These are phyloP conservation scores for Coemansia furcata DNA, from an alignment of 192 early-diverging fungal species.

Conservation along the genomic window DNA sequence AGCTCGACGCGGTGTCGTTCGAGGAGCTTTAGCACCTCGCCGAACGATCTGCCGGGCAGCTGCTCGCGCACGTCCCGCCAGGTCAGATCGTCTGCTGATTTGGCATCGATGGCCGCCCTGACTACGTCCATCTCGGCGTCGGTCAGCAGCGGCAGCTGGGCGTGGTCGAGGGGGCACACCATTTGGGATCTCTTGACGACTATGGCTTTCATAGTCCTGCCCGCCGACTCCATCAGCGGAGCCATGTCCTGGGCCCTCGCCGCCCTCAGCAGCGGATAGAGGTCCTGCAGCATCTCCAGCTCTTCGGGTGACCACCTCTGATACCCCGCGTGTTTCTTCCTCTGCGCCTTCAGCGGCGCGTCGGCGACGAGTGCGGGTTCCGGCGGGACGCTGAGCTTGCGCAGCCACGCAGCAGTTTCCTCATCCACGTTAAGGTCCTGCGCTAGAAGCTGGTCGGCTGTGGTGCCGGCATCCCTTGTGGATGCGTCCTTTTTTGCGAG, in stretches of 20 bases:
- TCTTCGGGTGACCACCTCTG: neutral
- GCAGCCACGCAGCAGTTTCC: neutral
- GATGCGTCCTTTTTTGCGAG: neutral
- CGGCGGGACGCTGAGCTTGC: neutral
- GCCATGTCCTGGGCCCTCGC: neutral
- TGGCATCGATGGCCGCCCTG: neutral
- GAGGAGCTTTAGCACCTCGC: neutral
- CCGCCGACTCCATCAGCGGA: neutral
- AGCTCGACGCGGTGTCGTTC: neutral
- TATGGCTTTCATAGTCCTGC: neutral
- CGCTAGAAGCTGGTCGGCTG: neutral
- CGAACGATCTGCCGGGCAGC: conserved; percentile 8
- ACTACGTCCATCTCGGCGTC: neutral
- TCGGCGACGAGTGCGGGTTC: neutral
- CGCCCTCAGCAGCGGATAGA: neutral
- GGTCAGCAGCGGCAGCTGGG: neutral
- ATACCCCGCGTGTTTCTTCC: neutral
- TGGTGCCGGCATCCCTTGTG: neutral
- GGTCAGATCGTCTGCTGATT: neutral
- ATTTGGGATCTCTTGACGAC: neutral
- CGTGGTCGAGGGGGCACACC: too few species aligned
- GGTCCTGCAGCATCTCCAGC: neutral
- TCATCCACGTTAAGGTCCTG: neutral
- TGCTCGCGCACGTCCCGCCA: conserved; percentile 17
- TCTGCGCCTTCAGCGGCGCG: neutral